A percentile compares a stretch with the other conserved stretches of the same genome.
These are phyloP conservation scores for Thuja plicata DNA, from an alignment of 83 land plant genomes.

Conservation along the genomic window DNA sequence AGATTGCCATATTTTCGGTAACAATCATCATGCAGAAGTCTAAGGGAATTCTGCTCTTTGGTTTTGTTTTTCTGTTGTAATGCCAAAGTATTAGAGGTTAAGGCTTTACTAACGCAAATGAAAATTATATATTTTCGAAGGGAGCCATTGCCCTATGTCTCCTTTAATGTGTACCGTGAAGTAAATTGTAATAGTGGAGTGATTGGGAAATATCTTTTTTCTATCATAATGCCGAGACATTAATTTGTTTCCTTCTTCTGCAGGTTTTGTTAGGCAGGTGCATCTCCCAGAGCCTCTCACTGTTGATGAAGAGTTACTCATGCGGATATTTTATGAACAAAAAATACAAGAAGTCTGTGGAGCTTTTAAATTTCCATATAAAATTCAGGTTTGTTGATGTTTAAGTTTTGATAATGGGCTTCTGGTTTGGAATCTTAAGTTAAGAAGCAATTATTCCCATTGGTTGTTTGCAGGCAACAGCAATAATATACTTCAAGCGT, in stretches of 20 bases:
- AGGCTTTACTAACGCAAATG: background rate
- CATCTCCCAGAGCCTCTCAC: conserved; percentile 71
- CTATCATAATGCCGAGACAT: background rate
- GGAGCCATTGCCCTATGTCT: background rate
- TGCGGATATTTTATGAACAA: conserved; percentile 83
- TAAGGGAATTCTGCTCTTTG: background rate
- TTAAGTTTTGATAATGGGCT: background rate
- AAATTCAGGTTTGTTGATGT: conserved; percentile 75
- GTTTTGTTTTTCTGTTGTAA: background rate
- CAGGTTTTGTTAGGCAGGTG: conserved; percentile 45
- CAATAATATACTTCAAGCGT: conserved; percentile 86
- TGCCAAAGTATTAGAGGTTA: background rate
- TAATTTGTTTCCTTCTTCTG: background rate
- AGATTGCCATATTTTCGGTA: background rate
- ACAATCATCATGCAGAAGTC: background rate
- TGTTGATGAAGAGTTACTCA: conserved; percentile 74
- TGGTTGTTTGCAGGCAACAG: conserved; percentile 76
- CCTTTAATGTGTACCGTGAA: background rate
- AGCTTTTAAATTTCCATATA: conserved; percentile 90
- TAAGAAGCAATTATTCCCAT: conserved; percentile 4
- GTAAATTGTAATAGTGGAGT: background rate
- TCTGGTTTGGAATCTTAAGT: conserved; percentile 1
- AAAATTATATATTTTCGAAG: background rate
- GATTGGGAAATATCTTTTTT: background rate
- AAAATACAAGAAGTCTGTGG: conserved; percentile 96